Base-by-base conservation (phyloP, 768 basidiomycete genomes). In the Pisolithus orientalis region DNA sequence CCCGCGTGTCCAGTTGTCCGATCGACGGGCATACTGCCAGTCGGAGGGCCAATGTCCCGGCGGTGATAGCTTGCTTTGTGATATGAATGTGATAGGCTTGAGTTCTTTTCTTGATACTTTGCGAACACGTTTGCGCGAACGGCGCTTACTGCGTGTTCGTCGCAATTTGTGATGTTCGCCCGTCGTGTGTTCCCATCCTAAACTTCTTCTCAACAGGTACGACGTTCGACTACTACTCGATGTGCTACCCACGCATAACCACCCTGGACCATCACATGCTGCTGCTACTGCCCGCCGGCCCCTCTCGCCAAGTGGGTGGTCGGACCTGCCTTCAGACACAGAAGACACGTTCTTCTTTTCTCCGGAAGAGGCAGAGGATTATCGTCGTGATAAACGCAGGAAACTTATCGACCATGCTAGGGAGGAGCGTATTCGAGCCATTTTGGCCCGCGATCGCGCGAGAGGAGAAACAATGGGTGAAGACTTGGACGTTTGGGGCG, bases 321-420 rank as follows among this genome's bases (percentile, higher is more conserved):
- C 85, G 0, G 86, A 91, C 64, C 76, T 94, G 2, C 85, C 90
- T 5, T 92, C 91, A 0, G 91, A 94, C 60, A 64, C 81, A 4
- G 91, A 94, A 70, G 91, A 95, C 58, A 85, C 80, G 0, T 94
- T 92, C 68, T 89, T 88, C 70, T 77, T 94, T 55, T 75, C 80
- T 0, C 77, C 78, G 0, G 73, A 75, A 5, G 90, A 93, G 57
- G 69, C 75, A 3, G 82, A 83, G 13, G 85, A 85, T 53, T 83
- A 83, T 54, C 75, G 73, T 32, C 76, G 81, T 24, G 80, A 83
- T 38, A 90, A 92, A 65, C 82, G 85, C 39, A 73, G 85, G 25
- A 73, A 75, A 11, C 58, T 83, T 31, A 70, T 91, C 39, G 82
- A 88, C 16, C 72, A 71, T 17, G 70, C 74, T 7, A 69, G 86